Percentiles rank a stretch among this genome's conserved stretches.
These are phyloP conservation scores for Quercus lobata DNA, from an alignment of 331 rosid species.

Conservation along the genomic window DNA sequence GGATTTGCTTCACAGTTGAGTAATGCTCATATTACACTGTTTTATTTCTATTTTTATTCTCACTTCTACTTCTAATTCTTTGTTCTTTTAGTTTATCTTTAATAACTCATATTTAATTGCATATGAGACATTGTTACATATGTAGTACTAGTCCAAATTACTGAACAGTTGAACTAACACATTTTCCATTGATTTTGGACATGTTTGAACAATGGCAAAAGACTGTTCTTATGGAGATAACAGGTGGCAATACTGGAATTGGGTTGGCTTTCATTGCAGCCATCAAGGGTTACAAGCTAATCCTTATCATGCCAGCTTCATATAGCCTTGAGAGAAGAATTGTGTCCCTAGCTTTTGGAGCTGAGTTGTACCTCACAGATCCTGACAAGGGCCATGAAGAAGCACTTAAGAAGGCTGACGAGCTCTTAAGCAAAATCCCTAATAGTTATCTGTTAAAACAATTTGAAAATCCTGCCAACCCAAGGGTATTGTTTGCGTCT, in stretches of 20 bases:
- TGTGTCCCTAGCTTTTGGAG: conserved; percentile 72
- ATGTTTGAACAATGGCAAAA: conserved; percentile 27
- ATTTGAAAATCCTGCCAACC: conserved; percentile 72
- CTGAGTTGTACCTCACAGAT: conserved; percentile 67
- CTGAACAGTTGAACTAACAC: not conserved
- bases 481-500: conserved; percentile 37
- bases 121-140: not conserved
- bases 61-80: not conserved
- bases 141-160: not conserved
- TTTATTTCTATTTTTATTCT: not conserved
- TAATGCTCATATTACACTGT: not conserved
- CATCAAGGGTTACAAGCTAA: conserved; percentile 62
- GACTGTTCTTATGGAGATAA: conserved; percentile 73
- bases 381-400: conserved; percentile 56
- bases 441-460: conserved; percentile 48
- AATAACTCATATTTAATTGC: not conserved
- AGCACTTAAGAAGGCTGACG: conserved; percentile 47
- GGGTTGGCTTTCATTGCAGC: conserved; percentile 88
- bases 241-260: conserved; percentile 91
- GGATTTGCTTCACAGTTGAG: not conserved
- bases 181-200: conserved; percentile 4
- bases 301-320: conserved; percentile 55
- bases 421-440: conserved; percentile 53
- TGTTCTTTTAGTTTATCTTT: not conserved
- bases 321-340: conserved; percentile 67